A percentile compares a stretch with the other conserved stretches of the same genome.
Conservation (phyloP, 176 grass and related monocot genomes). For the Oryza meridionalis region DNA sequence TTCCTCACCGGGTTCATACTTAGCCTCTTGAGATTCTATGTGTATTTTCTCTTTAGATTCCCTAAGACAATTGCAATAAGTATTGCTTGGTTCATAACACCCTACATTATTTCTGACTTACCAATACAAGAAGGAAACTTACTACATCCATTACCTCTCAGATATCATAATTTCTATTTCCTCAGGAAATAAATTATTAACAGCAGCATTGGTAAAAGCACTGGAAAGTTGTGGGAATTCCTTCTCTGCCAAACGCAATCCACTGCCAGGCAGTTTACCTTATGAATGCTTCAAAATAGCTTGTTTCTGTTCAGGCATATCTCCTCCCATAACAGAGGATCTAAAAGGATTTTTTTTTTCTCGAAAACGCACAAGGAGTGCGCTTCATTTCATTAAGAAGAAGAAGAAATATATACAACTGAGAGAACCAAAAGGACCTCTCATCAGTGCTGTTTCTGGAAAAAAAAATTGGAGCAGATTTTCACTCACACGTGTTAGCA, state of each 20-base stretch:
- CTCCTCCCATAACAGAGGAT: too few relatives aligned
- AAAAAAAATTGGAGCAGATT: slow-evolving; percentile 35
- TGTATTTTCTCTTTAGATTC: slow-evolving; percentile 34
- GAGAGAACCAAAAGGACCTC: background rate
- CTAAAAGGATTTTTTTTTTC: too few relatives aligned
- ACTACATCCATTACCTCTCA: slow-evolving; percentile 47
- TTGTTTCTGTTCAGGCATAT: background rate
- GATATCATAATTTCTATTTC: slow-evolving; percentile 45
- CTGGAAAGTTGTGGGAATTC: slow-evolving; percentile 35
- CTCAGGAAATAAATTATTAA: slow-evolving; percentile 42
- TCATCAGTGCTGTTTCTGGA: slow-evolving; percentile 45
- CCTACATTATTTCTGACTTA: slow-evolving; percentile 11
- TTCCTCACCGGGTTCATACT: slow-evolving; percentile 36
- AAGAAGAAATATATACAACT: too few relatives aligned
- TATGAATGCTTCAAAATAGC: slow-evolving; percentile 36
- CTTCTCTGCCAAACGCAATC: slow-evolving; percentile 33
- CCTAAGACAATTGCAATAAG: slow-evolving; percentile 44
- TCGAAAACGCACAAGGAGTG: too few relatives aligned
- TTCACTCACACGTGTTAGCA: slow-evolving; percentile 10
- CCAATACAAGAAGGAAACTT: slow-evolving; percentile 9
- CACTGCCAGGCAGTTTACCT: background rate
- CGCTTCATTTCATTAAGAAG: too few relatives aligned
- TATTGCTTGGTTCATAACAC: slow-evolving; percentile 15
- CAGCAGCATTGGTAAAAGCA: slow-evolving; percentile 31
- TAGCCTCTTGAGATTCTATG: slow-evolving; percentile 38